Base-by-base conservation (phyloP, 169 alveolate genomes). In the Cryptosporidium xiaoi region DNA sequence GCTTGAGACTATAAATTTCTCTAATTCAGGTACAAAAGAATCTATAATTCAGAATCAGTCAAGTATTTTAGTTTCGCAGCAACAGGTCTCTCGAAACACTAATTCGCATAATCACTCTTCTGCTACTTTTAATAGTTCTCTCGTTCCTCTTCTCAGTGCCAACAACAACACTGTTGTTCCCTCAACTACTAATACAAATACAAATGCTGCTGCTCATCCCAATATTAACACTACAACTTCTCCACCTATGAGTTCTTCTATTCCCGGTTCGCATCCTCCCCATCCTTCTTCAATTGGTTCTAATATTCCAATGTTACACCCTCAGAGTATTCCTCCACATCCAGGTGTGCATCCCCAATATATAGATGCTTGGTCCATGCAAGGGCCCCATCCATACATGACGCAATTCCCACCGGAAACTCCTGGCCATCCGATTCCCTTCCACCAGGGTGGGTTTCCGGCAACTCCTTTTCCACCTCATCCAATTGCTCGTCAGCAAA, bases 381-480 rank as follows among this genome's bases (percentile, higher is more conserved):
- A 40, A 40, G 48, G 48, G 10, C 48, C 48, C 4, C 48, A 40
- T 8, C 48, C 48, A 40, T 40, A 40, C 10, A 40, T 40, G 10
- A 40, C 48, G 4, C 48, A 40, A 40, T 40, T 40, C 48, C 48
- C 48, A 40, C 48, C 77, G 15, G 27, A 34, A 15, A 13, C 33
- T 16, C 77, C 82, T 20, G 51, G 33, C 24, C 82, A 33, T 20
- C 16, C 53, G 7, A 16, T 67, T 8, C 66, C 83, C 67, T 51
- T 51, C 2, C 65, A 69, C 20, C 66, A 50, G 10, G 33, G 56
- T 51, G 55, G 56, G 31, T 66, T 66, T 29, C 60, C 83, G 31
- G 53, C 66, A 29, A 55, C 51, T 48, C 83, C 27, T 31, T 20
- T 69, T 16, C 83, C 83, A 18, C 67, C 83, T 8, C 83, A 55